phyloP scores from a whole-genome alignment of 306 rosid species.

The Amphicarpaea edgeworthii region DNA sequence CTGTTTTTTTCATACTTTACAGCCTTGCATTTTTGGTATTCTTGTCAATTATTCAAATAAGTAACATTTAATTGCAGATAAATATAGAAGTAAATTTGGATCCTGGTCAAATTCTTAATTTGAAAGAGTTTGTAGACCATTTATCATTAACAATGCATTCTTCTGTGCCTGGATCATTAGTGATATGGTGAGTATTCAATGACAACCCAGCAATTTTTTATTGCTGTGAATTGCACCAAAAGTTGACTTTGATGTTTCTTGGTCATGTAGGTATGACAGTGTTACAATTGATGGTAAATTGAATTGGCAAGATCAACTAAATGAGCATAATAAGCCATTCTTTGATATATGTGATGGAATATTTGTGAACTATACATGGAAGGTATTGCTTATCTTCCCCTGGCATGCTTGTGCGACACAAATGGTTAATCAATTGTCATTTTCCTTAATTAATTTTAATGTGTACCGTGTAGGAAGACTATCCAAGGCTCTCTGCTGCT shows the following conservation, averaged over 20 bases:
- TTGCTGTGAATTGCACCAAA: conserved; percentile 31
- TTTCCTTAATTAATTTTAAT: conserved; percentile 19
- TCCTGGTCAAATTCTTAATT: conserved; percentile 58
- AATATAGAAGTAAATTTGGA: conserved; percentile 82
- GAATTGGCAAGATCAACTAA: conserved; percentile 78
- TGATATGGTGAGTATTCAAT: conserved; percentile 72
- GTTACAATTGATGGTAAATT: conserved; percentile 74
- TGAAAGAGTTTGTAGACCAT: conserved; percentile 83
- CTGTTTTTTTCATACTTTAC: neutral
- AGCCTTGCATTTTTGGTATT: conserved; percentile 17
- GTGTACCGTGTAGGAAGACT: conserved; percentile 58
- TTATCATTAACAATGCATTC: conserved; percentile 79
- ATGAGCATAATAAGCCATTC: conserved; percentile 72
- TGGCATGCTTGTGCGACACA: conserved; percentile 10
- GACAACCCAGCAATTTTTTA: conserved; percentile 8
- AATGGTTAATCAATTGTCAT: conserved; percentile 15
- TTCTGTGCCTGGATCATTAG: conserved; percentile 79
- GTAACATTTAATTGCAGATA: conserved; percentile 63
- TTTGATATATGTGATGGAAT: conserved; percentile 94
- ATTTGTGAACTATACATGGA: conserved; percentile 85
- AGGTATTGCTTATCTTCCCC: conserved; percentile 61
- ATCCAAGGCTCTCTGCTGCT: conserved; percentile 73
- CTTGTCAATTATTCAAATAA: conserved; percentile 27
- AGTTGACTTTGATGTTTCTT: conserved; percentile 43
- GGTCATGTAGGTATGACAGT: conserved; percentile 85